Base-by-base conservation (phyloP, 441 rosid species). In the Euphorbia schlechtendalii region DNA sequence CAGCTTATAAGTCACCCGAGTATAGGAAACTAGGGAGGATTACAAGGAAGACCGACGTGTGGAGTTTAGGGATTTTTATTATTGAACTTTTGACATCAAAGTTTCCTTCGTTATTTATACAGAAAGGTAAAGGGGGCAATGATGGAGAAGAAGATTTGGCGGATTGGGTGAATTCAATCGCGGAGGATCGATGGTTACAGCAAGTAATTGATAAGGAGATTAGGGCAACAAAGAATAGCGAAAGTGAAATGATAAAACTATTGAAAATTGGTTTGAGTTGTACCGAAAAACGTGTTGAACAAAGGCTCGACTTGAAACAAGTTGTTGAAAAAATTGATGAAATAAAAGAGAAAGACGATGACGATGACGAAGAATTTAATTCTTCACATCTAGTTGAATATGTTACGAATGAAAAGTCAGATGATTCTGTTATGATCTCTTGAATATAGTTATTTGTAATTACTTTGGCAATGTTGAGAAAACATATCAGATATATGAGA, bases 251-350 rank as follows among this genome's bases (percentile, higher is more conserved):
- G 88, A 64, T 81, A 18, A 82, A 73, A 62, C 71, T 93, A 0
- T 67, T 93, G 78, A 86, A 82, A 82, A 83, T 93, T 4, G 99
- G 96, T 8, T 65, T 93, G 81, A 69, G 87, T 28, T 93, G 99
- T 65, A 86, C 95, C 15, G 86, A 86, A 61, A 86, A 70, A 41
- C 92, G 90, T 63, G 71, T 68, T 17, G 87, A 86, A 13, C 68
- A 75, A 71, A 81, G 96, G 59, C 51, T 82, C 54, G 90, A 80
- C 56, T 66, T 90, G 79, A 75, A 62, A 51, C 83, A 86, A 18
- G 95, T 77, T 0, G 74, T 81, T 27, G 85, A 80, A 56, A 83
- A 70, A 72, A 82, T 90, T 53, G 81, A 80, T 56, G 74, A 77
- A 60, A 56, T 93, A 49, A 74, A 69, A 66, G 89, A 83, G 21